A percentile compares a stretch with the other conserved stretches of the same genome.
These are phyloP conservation scores for Periconia macrospinosa DNA, from an alignment of 2,329 filamentous ascomycete genomes.

Conservation along the genomic window DNA sequence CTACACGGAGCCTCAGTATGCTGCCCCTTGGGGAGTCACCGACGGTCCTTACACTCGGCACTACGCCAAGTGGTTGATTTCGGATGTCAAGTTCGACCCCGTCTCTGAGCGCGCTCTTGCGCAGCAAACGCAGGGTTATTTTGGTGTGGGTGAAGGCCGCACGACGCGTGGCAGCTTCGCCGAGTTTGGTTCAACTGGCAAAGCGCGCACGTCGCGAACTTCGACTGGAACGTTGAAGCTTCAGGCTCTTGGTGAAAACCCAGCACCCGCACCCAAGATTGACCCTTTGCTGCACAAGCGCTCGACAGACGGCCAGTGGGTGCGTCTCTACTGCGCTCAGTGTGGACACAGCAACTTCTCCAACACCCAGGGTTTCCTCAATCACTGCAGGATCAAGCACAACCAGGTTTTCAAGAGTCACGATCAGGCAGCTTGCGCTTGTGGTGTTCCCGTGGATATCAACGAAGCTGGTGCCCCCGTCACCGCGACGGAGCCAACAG, in stretches of 20 bases:
- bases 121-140: slow-evolving; percentile 40
- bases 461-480: slow-evolving; percentile 53
- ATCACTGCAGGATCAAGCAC: slow-evolving; percentile 96
- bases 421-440: slow-evolving; percentile 86
- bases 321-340: slow-evolving; percentile 85
- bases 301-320: slow-evolving; percentile 76
- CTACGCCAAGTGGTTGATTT: slow-evolving; percentile 93
- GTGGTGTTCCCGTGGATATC: slow-evolving; percentile 78
- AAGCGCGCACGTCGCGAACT: slow-evolving; percentile 60
- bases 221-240: slow-evolving; percentile 55
- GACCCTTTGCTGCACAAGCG: slow-evolving; percentile 84
- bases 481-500: slow-evolving; percentile 33
- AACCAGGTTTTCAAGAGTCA: slow-evolving; percentile 93
- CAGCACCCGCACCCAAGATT: slow-evolving; percentile 61
- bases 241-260: slow-evolving; percentile 46
- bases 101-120: slow-evolving; percentile 41
- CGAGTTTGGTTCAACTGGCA: slow-evolving; percentile 54
- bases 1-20: slow-evolving; percentile 71
- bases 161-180: slow-evolving; percentile 75
- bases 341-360: slow-evolving; percentile 90
- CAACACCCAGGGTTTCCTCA: slow-evolving; percentile 98
- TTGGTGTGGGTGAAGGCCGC: slow-evolving; percentile 64
- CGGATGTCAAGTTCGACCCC: slow-evolving; percentile 79
- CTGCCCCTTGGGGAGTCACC: slow-evolving; percentile 84
- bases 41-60: slow-evolving; percentile 93